Evolutionary conservation across 164 flowering plant species (phyloP).

Genomic region (Akebia trifoliata): DNA sequence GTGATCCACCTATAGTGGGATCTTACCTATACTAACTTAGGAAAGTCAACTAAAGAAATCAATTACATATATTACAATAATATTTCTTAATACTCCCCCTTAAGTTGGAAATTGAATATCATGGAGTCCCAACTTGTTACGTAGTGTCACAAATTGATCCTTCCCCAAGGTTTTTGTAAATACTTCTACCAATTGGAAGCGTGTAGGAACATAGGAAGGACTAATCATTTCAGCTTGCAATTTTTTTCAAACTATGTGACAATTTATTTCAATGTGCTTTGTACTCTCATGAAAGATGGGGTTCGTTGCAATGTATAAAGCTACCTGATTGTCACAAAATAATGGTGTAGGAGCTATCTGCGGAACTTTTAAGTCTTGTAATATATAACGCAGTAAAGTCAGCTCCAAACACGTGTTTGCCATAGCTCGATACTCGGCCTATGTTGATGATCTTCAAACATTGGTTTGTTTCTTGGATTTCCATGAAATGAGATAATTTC

Average conservation of each 20-base stretch:
- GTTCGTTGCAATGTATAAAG: background rate
- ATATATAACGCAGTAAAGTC: background rate
- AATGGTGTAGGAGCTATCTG: background rate
- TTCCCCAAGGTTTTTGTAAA: slow-evolving; percentile 5
- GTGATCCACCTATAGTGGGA: no score
- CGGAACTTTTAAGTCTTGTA: background rate
- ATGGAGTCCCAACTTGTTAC: slow-evolving; percentile 2
- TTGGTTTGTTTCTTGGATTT: background rate
- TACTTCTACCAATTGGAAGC: background rate
- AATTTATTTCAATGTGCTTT: background rate
- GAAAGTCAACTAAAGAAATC: no score
- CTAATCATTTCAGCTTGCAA: background rate
- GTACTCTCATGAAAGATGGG: background rate
- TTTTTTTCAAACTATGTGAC: background rate
- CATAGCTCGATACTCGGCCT: background rate
- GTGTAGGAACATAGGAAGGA: background rate
- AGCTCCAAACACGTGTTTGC: background rate
- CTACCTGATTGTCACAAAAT: background rate
- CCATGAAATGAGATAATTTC: background rate
- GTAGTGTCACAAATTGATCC: background rate
- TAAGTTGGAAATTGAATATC: background rate
- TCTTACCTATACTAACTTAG: no score
- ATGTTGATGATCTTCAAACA: background rate
- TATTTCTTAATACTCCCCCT: no score
- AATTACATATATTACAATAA: no score